These are phyloP conservation scores for Pichia sp. DNA, from an alignment of 1,139 yeast species.

Conservation along the genomic window DNA sequence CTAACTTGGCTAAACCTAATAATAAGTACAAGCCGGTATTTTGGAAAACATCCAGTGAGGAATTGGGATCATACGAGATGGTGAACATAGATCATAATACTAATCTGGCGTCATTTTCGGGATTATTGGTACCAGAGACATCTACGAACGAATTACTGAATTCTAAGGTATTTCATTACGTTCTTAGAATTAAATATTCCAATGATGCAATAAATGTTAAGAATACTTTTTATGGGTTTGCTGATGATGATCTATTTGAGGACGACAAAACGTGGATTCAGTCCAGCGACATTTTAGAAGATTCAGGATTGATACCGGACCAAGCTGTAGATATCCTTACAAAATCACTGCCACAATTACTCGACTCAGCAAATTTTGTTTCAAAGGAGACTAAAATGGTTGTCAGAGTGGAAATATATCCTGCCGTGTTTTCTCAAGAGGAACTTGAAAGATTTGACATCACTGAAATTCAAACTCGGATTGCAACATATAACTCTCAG, in stretches of 20 bases:
- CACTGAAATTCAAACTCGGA: conserved; percentile 33
- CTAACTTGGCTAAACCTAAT: background rate
- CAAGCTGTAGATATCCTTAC: conserved; percentile 1
- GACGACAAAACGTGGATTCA: conserved; percentile 26
- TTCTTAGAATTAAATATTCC: conserved; percentile 20
- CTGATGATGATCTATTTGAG: conserved; percentile 29
- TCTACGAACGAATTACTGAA: conserved; percentile 7
- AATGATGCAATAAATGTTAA: conserved; percentile 13
- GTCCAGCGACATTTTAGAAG: conserved; percentile 10
- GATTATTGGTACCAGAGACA: conserved; percentile 20
- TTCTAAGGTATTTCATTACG: conserved; percentile 21
- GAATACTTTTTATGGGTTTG: conserved; percentile 24
- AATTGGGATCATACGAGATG: conserved; percentile 3
- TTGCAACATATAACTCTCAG: conserved; percentile 27
- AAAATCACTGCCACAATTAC: conserved; percentile 25
- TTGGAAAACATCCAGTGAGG: conserved; percentile 10
- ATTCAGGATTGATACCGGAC: conserved; percentile 3
- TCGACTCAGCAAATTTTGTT: conserved; percentile 39
- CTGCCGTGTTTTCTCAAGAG: conserved; percentile 30
- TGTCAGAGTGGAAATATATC: conserved; percentile 36
- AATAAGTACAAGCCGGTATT: conserved; percentile 7
- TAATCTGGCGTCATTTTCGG: conserved; percentile 13
- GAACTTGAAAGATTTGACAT: conserved; percentile 34
- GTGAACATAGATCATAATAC: conserved; percentile 3
- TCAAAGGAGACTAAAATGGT: conserved; percentile 36